Conservation (phyloP, 2,329 filamentous ascomycete species). For the Harringtonia aguacate region DNA sequence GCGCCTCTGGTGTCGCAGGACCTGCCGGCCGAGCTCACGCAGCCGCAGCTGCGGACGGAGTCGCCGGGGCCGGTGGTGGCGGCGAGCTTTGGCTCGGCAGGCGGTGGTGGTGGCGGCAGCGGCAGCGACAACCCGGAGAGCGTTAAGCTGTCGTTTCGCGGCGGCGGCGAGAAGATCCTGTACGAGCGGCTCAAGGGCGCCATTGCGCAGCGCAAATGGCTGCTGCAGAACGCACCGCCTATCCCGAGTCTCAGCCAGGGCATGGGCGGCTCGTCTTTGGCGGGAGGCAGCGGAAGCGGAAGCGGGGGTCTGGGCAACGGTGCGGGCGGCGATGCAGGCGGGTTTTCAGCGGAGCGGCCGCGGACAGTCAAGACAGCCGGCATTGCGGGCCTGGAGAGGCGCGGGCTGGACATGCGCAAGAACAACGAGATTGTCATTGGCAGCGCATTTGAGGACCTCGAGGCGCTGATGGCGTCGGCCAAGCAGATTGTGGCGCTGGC, state of each 20-base stretch:
- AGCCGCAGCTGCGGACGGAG: slow-evolving; percentile 44
- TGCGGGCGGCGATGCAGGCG: no score
- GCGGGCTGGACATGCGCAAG: slow-evolving; percentile 72
- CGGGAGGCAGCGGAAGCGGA: background rate
- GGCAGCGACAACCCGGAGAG: slow-evolving; percentile 53
- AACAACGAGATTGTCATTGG: slow-evolving; percentile 93
- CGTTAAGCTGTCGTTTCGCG: slow-evolving; percentile 86
- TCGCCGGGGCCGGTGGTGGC: slow-evolving; percentile 67
- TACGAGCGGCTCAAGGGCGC: slow-evolving; percentile 80
- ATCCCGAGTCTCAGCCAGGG: slow-evolving; percentile 52
- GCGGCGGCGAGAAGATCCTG: slow-evolving; percentile 81
- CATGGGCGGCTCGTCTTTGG: background rate
- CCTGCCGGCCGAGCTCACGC: slow-evolving; percentile 27
- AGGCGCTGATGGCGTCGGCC: slow-evolving; percentile 93
- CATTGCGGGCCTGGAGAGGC: slow-evolving; percentile 84
- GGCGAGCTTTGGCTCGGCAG: slow-evolving; percentile 13
- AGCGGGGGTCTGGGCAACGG: background rate
- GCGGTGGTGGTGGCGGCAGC: no score
- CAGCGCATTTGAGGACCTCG: slow-evolving; percentile 88
- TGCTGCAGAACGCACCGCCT: slow-evolving; percentile 80
- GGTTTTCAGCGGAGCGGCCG: slow-evolving; percentile 11
- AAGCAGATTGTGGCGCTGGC: slow-evolving; percentile 93
- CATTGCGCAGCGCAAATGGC: slow-evolving; percentile 89
- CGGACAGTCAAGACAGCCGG: slow-evolving; percentile 57
- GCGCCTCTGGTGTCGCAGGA: slow-evolving; percentile 55